A percentile compares a stretch with the other conserved stretches of the same genome.
These are phyloP conservation scores for Cystobasidium slooffiae DNA, from an alignment of 1,284 basidiomycete genomes.

Conservation along the genomic window DNA sequence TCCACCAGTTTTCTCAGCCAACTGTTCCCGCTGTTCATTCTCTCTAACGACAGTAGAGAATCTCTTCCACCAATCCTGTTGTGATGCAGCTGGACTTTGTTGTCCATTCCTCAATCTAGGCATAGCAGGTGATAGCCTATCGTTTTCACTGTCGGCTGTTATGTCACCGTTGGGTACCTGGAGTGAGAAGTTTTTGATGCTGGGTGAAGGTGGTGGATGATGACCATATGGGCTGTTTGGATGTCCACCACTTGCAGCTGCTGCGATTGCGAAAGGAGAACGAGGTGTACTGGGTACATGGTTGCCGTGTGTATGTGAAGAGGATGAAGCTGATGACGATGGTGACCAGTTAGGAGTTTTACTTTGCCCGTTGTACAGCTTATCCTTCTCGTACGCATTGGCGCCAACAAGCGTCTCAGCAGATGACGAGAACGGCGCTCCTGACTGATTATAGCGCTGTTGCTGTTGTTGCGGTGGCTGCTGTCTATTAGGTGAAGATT, in stretches of 20 bases:
- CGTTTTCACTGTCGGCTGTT: constrained; percentile 32
- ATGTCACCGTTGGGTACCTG: constrained; percentile 10
- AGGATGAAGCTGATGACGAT: constrained; percentile 16
- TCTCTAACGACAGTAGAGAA: constrained; percentile 39
- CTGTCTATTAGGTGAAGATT: constrained; percentile 5
- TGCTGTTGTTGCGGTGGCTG: constrained; percentile 27
- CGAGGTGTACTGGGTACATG: not conserved
- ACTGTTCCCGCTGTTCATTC: constrained; percentile 25
- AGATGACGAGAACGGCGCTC: constrained; percentile 31
- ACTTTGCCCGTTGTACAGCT: constrained; percentile 19
- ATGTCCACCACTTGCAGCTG: constrained; percentile 4
- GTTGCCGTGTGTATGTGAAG: constrained; percentile 7
- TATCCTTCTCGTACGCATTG: constrained; percentile 5
- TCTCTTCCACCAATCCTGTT: constrained; percentile 40
- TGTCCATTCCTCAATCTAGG: not conserved
- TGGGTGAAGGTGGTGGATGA: constrained; percentile 29
- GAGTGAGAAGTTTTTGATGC: constrained; percentile 37
- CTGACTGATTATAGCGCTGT: not conserved
- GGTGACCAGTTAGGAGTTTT: constrained; percentile 28
- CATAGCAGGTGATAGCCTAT: constrained; percentile 36
- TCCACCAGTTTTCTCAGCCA: constrained; percentile 33
- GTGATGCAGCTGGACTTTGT: not conserved
- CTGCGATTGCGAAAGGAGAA: not conserved
- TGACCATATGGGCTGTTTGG: not conserved
- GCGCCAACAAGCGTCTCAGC: constrained; percentile 33